These are phyloP conservation scores for Scleroderma bovista DNA, from an alignment of 768 basidiomycete genomes.

Conservation along the genomic window DNA sequence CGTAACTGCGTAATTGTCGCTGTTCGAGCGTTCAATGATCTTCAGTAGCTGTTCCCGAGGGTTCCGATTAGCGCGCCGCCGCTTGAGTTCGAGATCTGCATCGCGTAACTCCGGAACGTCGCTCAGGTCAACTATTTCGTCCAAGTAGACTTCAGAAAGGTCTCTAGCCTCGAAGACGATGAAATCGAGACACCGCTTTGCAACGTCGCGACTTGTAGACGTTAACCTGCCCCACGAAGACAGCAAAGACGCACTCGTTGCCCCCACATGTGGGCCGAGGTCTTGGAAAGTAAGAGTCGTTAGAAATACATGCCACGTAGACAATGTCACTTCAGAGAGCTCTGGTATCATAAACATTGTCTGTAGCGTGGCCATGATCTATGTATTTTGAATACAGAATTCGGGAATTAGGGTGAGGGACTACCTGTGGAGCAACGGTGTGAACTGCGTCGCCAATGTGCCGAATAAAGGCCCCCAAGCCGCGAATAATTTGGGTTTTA, in stretches of 20 bases:
- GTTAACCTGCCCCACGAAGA: slow-evolving; percentile 69
- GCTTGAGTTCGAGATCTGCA: slow-evolving; percentile 37
- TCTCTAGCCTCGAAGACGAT: slow-evolving; percentile 60
- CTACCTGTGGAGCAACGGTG: slow-evolving; percentile 83
- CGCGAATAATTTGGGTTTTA: slow-evolving; percentile 76
- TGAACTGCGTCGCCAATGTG: slow-evolving; percentile 67
- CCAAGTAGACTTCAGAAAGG: slow-evolving; percentile 50
- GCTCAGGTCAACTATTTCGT: slow-evolving; percentile 78
- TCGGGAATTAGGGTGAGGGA: slow-evolving; percentile 9
- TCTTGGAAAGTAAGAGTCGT: slow-evolving; percentile 60
- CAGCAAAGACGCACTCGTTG: slow-evolving; percentile 81
- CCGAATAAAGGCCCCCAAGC: slow-evolving; percentile 66
- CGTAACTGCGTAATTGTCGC: slow-evolving; percentile 78
- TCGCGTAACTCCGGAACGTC: slow-evolving; percentile 59
- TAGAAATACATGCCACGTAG: slow-evolving; percentile 77
- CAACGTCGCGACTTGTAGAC: slow-evolving; percentile 43
- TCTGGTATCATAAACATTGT: slow-evolving; percentile 74
- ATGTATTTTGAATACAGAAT: slow-evolving; percentile 1
- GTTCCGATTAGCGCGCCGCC: slow-evolving; percentile 44
- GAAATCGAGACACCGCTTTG: slow-evolving; percentile 57
- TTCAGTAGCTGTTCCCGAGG: slow-evolving; percentile 52
- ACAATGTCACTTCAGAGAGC: slow-evolving; percentile 71
- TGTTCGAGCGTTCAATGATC: slow-evolving; percentile 67
- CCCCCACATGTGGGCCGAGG: slow-evolving; percentile 77
- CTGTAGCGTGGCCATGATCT: slow-evolving; percentile 97